These are phyloP conservation scores for Erodium maritimum DNA, from an alignment of 345 rosid species.

Conservation along the genomic window DNA sequence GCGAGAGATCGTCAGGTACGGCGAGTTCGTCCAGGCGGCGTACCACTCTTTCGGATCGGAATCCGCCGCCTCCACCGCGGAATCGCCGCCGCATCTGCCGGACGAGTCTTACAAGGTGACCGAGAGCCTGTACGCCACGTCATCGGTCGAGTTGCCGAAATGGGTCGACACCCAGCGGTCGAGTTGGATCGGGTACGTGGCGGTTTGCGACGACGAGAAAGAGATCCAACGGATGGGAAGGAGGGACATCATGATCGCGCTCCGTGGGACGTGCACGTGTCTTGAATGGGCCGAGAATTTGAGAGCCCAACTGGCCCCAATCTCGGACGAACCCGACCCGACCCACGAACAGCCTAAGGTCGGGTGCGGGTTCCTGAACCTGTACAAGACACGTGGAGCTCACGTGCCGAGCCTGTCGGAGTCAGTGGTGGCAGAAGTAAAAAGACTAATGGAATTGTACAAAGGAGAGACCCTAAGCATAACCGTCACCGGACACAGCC, in stretches of 20 bases:
- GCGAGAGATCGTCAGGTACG: conserved; percentile 47
- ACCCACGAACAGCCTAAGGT: conserved; percentile 38
- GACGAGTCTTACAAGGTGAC: conserved; percentile 67
- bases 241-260: conserved; percentile 74
- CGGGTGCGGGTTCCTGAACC: conserved; percentile 70
- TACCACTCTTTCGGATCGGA: conserved; percentile 62
- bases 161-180: conserved; percentile 90
- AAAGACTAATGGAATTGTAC: conserved; percentile 36
- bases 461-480: conserved; percentile 67
- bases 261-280: conserved; percentile 90
- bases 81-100: conserved; percentile 45
- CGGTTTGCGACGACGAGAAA: conserved; percentile 60
- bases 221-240: conserved; percentile 97
- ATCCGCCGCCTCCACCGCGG: conserved; percentile 46
- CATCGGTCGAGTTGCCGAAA: conserved; percentile 70
- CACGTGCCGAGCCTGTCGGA: conserved; percentile 47
- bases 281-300: conserved; percentile 95
- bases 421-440: conserved; percentile 42
- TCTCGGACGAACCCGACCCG: conserved; percentile 15
- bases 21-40: conserved; percentile 44
- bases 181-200: conserved; percentile 92
- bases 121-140: conserved; percentile 72
- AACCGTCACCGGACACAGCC: conserved; percentile 83
- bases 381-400: conserved; percentile 46
- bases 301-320: conserved; percentile 31